Evolutionary conservation across 1,284 basidiomycete genomes (phyloP).

Genomic region (Cutaneotrichosporon dermatis): DNA sequence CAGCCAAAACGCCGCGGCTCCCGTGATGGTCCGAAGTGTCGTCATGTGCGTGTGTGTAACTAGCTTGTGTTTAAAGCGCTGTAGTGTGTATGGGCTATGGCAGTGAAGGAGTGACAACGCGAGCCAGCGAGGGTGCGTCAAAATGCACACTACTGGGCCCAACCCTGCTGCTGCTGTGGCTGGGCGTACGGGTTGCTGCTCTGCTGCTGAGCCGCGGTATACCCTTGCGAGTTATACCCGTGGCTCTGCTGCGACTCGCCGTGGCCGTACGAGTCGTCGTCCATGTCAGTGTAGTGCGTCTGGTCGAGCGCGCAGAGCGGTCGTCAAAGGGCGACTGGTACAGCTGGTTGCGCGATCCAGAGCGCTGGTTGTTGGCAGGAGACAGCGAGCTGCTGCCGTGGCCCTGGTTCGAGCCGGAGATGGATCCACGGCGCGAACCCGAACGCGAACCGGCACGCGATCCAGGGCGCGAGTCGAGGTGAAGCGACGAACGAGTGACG

Average conservation of each 20-base stretch:
- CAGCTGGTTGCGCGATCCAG: not conserved
- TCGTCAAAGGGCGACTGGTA: conserved; percentile 18
- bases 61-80: not conserved
- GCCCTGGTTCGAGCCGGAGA: conserved; percentile 5
- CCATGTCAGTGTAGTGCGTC: conserved; percentile 6
- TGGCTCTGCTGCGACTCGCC: not conserved
- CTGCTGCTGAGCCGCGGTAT: not conserved
- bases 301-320: conserved; percentile 5
- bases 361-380: not conserved
- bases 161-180: not conserved
- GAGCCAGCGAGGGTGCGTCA: too few species aligned
- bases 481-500: conserved; percentile 36
- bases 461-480: conserved; percentile 23
- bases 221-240: too few species aligned
- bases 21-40: too few species aligned
- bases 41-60: not conserved
- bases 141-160: not conserved
- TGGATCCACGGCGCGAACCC: conserved; percentile 15
- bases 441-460: conserved; percentile 16
- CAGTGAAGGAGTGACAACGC: too few species aligned
- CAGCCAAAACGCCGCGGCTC: too few species aligned
- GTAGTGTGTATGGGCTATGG: too few species aligned
- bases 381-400: conserved; percentile 2
- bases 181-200: not conserved
- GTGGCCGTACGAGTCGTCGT: conserved; percentile 2